Percentiles rank a stretch among this genome's conserved stretches.
Evolutionary conservation across 83 land plant species (phyloP).

Genomic region (Thuja plicata): DNA sequence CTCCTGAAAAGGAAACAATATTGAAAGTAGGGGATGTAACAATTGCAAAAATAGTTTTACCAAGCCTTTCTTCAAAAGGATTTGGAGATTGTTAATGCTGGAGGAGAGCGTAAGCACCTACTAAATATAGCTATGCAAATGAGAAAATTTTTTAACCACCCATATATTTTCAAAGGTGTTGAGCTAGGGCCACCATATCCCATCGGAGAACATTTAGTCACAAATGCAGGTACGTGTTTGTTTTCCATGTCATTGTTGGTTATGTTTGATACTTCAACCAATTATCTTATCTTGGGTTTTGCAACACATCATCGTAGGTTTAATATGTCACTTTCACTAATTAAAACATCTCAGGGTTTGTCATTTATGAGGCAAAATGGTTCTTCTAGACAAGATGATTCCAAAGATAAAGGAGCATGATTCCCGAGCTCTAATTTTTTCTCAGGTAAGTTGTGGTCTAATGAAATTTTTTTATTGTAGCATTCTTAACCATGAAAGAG

Average conservation of each 20-base stretch:
- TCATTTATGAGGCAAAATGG: slow-evolving; percentile 85
- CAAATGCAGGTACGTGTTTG: slow-evolving; percentile 73
- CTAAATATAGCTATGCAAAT: slow-evolving; percentile 99
- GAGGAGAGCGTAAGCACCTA: slow-evolving; percentile 97
- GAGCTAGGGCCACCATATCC: slow-evolving; percentile 99
- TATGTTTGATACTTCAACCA: background rate
- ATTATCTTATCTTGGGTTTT: background rate
- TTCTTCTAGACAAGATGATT: slow-evolving; percentile 90
- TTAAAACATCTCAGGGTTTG: background rate
- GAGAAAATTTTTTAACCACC: slow-evolving; percentile 97
- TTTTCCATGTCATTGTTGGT: background rate
- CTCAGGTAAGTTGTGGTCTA: slow-evolving; percentile 60
- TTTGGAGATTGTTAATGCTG: slow-evolving; percentile 95
- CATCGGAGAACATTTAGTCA: slow-evolving; percentile 91
- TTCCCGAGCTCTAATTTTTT: slow-evolving; percentile 95
- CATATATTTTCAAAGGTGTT: slow-evolving; percentile 98
- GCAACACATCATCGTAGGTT: background rate
- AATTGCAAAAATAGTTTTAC: slow-evolving; percentile 93
- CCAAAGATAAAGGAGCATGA: slow-evolving; percentile 94
- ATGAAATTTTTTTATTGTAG: background rate
- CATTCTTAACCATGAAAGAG: background rate
- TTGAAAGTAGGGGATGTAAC: slow-evolving; percentile 99
- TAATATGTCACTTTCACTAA: background rate
- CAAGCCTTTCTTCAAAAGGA: slow-evolving; percentile 94
- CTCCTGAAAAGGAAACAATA: too few species aligned